Evolutionary conservation across 1,284 basidiomycete species (phyloP), one percentile per base, ranked within the genome.

Genomic region (Apiotrichum akiyoshidainum): DNA sequence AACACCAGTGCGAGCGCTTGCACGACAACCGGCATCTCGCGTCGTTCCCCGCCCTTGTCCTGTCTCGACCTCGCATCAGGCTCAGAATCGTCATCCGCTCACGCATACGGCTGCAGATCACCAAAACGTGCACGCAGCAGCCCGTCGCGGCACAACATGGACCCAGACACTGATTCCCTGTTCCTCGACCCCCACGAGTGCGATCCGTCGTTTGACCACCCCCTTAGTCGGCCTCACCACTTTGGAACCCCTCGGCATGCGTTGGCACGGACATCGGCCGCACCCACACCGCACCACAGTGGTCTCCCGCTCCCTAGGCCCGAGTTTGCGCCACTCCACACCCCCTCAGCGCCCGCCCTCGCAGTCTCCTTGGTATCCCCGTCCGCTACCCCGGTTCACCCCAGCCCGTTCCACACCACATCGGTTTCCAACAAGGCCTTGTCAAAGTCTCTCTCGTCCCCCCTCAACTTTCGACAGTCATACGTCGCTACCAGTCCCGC

Each of bases 101-200:
- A 11, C 12, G 11, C 41, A 9, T 47, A 50, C 21, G 34, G 35
- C 7, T 48, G 62, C 22, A 64, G 70, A 17, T 72, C 71, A 0
- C 70, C 72, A 22, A 75, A 75, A 49, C 61, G 73, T 9, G 65
- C 62, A 7, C 68, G 69, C 10, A 62, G 66, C 6, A 70, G 65
- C 7, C 65, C 61, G 2, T 65, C 61, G 17, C 59, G 67, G 5
- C 63, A 26, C 19, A 33, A n/a, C n/a, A 47, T 34, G 31, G 31
- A 31, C 7, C 47, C 35, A 33, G 48, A 50, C 48, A 50, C 48
- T 21, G 48, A 50, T n/a, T 35, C 34, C 9, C 9, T 39, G 12
- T 50, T 50, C 14, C 35, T 50, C 13, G n/a, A 19, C n/a, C 48
- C 19, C 5, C n/a, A 16, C 35, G 37, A 22, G 12, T 16, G 31